Base-by-base conservation (phyloP, 169 alveolate genomes). In the Eimeria acervulina region DNA sequence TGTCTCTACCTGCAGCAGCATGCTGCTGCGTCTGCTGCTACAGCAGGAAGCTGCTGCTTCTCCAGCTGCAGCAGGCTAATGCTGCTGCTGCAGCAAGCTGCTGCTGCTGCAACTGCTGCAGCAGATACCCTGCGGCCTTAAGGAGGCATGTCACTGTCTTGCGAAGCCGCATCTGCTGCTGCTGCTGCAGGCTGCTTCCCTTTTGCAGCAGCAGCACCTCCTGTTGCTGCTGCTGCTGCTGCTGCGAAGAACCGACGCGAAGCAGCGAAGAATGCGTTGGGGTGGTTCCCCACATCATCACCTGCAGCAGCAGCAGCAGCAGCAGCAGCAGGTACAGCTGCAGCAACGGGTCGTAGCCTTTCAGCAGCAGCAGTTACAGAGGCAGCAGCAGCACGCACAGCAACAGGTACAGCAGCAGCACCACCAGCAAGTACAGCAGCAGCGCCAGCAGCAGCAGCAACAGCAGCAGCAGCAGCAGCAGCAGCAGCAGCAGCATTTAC, bases 241-340 rank as follows among this genome's bases (percentile, higher is more conserved):
- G 66, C 66, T 70, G 81, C 81, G 10, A 36, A 51, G 70, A 81
- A 83, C 10, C 92, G 76, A 3, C 95, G 92, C 36, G 85, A 42
- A 40, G 96, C 98, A 63, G 95, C 97, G 95, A 96, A 98, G 93
- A 97, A 98, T 23, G 97, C 95, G 96, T 98, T 98, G 26, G 99
- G 99, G 96, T 98, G 99, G 40, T 97, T 98, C 28, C 99, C 99
- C 13, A 98, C 98, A 85, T 99, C 99, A 38, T 98, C 99, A n/a
- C 98, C 98, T 66, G 95, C 66, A 28, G 44, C 76, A 44, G n/a
- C 40, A 81, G 40, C 90, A 81, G 55, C 47, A 15, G 23, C 66
- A 81, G 19, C 59, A n/a, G 40, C 66, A 55, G 66, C 66, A 55
- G 66, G 26, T 8, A 19, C 66, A 55, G 38, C 36, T 3, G 70